Evolutionary conservation across 139 green algal genomes (phyloP).

Genomic region (Auxenochlorella protothecoides): DNA sequence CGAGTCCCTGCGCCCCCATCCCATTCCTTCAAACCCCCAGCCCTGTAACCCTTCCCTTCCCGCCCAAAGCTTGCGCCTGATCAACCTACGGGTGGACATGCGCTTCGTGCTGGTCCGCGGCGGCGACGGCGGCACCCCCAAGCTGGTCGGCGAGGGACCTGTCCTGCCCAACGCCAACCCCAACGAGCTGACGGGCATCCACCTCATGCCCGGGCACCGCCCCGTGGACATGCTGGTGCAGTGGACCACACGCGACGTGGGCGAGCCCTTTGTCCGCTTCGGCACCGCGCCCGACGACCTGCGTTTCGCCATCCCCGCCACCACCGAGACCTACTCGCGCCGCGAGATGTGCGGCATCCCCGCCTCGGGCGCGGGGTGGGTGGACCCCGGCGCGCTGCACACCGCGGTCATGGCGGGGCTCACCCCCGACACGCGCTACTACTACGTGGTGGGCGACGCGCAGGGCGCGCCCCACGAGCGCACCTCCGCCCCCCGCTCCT

Average conservation of each 20-base stretch:
- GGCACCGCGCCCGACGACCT: background rate
- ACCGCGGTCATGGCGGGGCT: slow-evolving; percentile 39
- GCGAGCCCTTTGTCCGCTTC: slow-evolving; percentile 15
- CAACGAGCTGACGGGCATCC: slow-evolving; percentile 6
- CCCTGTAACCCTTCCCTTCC: background rate
- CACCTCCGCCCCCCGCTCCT: slow-evolving; percentile 9
- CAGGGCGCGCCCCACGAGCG: slow-evolving; percentile 4
- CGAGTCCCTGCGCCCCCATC: background rate
- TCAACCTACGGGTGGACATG: slow-evolving; percentile 43
- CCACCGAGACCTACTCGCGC: slow-evolving; percentile 2
- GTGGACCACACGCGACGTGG: slow-evolving; percentile 4
- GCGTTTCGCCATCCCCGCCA: slow-evolving; percentile 9
- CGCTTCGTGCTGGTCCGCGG: slow-evolving; percentile 36
- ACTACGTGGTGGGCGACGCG: slow-evolving; percentile 52
- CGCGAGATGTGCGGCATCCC: slow-evolving; percentile 40
- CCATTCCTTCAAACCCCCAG: no score
- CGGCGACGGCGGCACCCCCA: slow-evolving; percentile 17
- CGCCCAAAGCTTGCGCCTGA: slow-evolving; percentile 30
- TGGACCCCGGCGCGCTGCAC: slow-evolving; percentile 50
- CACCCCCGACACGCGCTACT: slow-evolving; percentile 34
- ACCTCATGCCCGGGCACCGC: background rate
- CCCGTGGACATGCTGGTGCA: slow-evolving; percentile 27
- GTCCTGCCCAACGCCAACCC: slow-evolving; percentile 7
- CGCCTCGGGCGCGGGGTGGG: slow-evolving; percentile 33
- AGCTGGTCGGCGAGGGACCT: slow-evolving; percentile 17